phyloP scores from a whole-genome alignment of 805 yeast genomes.

The Teunomyces gatunensis region DNA sequence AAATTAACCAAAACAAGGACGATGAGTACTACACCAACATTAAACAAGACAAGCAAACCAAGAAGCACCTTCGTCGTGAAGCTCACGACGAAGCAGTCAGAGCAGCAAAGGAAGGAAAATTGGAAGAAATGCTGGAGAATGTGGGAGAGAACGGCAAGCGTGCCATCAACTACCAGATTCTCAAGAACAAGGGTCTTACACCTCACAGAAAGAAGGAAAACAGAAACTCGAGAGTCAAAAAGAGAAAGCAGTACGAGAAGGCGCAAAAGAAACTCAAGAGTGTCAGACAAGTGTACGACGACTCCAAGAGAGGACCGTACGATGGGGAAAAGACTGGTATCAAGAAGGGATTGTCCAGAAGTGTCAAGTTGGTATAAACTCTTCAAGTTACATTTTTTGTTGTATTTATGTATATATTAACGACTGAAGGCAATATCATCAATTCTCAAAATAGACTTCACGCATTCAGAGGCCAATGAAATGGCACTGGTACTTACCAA shows the following conservation, averaged over 20 bases:
- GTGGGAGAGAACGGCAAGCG: conserved; percentile 84
- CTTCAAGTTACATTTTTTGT: not conserved
- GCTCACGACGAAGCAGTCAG: conserved; percentile 69
- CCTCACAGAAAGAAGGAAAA: conserved; percentile 90
- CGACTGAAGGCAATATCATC: conserved; percentile 96
- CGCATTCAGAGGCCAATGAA: conserved; percentile 93
- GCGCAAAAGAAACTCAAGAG: conserved; percentile 93
- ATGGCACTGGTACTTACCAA: conserved; percentile 93
- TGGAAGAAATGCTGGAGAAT: conserved; percentile 67
- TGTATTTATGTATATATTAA: conserved; percentile 1
- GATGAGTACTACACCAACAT: conserved; percentile 59
- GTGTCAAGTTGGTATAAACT: conserved; percentile 60
- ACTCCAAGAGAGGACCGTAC: conserved; percentile 66
- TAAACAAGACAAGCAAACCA: conserved; percentile 44
- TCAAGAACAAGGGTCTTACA: conserved; percentile 95
- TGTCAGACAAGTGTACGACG: conserved; percentile 85
- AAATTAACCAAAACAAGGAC: conserved; percentile 46
- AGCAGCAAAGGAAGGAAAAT: conserved; percentile 82
- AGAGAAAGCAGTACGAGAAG: conserved; percentile 93
- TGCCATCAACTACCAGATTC: conserved; percentile 89
- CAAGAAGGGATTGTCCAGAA: conserved; percentile 86
- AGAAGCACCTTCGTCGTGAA: conserved; percentile 52
- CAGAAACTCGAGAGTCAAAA: conserved; percentile 95
- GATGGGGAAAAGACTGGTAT: conserved; percentile 97
- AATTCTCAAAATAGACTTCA: conserved; percentile 90